Conservation (phyloP, 2,329 filamentous ascomycete species). For the Pyricularia sp. region DNA sequence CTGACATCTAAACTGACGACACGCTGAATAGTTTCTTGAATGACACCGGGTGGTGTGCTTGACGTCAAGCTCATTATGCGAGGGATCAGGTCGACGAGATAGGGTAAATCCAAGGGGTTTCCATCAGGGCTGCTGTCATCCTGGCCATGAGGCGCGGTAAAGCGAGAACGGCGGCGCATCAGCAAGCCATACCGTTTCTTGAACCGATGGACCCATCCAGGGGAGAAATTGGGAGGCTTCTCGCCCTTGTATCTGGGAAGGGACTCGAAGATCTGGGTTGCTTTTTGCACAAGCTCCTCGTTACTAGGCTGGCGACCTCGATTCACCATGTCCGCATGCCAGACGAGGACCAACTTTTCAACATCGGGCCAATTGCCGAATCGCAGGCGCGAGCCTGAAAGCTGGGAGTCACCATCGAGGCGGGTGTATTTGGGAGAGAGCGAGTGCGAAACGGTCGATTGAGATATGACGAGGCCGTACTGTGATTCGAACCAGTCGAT, state of each 20-base stretch:
- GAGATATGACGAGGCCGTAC: conserved; percentile 47
- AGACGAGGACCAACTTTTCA: conserved; percentile 42
- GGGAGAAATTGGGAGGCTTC: conserved; percentile 46
- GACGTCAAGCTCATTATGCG: conserved; percentile 44
- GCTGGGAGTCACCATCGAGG: conserved; percentile 46
- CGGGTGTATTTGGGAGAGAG: conserved; percentile 49
- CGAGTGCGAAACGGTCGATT: conserved; percentile 50
- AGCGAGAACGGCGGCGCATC: conserved; percentile 26
- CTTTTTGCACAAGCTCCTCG: conserved; percentile 49
- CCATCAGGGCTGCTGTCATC: conserved; percentile 32
- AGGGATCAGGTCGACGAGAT: conserved; percentile 46
- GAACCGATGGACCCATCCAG: conserved; percentile 51
- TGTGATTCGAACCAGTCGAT: conserved; percentile 49
- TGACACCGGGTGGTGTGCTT: conserved; percentile 46
- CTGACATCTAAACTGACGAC: conserved; percentile 41
- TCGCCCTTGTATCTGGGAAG: conserved; percentile 49
- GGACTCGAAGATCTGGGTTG: conserved; percentile 43
- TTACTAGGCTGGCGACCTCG: conserved; percentile 46
- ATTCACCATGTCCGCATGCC: conserved; percentile 38
- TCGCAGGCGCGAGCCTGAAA: conserved; percentile 47
- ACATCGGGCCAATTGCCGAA: conserved; percentile 54
- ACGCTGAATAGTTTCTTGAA: conserved; percentile 43
- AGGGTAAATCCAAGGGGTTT: conserved; percentile 37
- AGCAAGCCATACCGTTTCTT: conserved; percentile 50
- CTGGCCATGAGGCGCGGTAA: conserved; percentile 38